phyloP scores from a whole-genome alignment of 257 asterid genomes.

The Ocimum tenuiflorum region DNA sequence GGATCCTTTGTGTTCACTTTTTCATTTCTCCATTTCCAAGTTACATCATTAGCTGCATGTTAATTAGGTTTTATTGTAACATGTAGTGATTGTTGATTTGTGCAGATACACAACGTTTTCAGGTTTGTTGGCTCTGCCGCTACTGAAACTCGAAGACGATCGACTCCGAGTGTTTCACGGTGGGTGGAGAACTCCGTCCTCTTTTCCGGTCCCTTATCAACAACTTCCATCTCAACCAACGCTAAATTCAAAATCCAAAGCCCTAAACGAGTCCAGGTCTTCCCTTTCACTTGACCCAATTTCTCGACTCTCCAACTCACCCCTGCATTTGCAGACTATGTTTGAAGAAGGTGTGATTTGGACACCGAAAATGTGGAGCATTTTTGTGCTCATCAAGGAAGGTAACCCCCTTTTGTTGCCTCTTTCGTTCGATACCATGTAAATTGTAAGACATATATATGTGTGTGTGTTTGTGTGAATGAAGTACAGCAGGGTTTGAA shows the following conservation, averaged over 20 bases:
- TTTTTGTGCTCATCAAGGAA: slow-evolving; percentile 75
- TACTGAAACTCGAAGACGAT: slow-evolving; percentile 73
- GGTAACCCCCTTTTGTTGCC: slow-evolving; percentile 52
- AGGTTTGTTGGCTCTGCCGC: slow-evolving; percentile 52
- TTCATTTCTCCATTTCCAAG: background rate
- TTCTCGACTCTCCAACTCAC: too few species aligned
- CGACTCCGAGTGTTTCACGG: slow-evolving; percentile 48
- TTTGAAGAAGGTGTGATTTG: slow-evolving; percentile 79
- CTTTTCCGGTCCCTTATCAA: slow-evolving; percentile 70
- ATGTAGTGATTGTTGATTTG: background rate
- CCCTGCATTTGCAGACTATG: slow-evolving; percentile 40
- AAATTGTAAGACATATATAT: too few species aligned
- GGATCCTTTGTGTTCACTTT: slow-evolving; percentile 66
- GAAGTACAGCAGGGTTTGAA: background rate
- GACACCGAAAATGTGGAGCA: slow-evolving; percentile 68
- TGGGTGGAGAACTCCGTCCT: slow-evolving; percentile 49
- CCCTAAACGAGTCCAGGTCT: slow-evolving; percentile 92
- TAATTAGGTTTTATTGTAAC: too few species aligned
- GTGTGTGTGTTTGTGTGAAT: too few species aligned
- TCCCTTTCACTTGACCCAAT: background rate
- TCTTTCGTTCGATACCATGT: too few species aligned
- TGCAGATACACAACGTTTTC: slow-evolving; percentile 76
- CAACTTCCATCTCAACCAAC: slow-evolving; percentile 64
- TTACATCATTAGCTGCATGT: too few species aligned
- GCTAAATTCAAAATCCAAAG: slow-evolving; percentile 92